Evolutionary conservation across 305 asterid genomes (phyloP).

Genomic region (Fraxinus sp.): DNA sequence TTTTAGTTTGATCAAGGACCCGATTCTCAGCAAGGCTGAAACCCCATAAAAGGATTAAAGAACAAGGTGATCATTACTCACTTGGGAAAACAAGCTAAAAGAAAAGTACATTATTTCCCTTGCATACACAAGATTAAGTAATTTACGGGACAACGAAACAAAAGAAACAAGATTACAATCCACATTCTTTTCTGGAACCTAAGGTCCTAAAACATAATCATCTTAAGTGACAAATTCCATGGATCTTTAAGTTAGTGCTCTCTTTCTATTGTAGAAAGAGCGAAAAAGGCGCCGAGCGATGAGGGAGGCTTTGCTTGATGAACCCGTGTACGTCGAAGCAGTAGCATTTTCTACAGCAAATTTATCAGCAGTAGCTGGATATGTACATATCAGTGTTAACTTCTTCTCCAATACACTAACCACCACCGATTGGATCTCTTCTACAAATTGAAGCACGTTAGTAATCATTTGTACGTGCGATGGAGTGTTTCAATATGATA

Average conservation of each 20-base stretch:
- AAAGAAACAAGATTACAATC: neutral
- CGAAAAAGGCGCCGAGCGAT: slow-evolving; percentile 37
- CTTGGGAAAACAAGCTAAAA: neutral
- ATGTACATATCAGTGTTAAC: slow-evolving; percentile 53
- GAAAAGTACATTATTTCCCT: neutral
- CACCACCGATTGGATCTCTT: slow-evolving; percentile 66
- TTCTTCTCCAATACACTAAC: slow-evolving; percentile 66
- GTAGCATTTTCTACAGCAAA: slow-evolving; percentile 12
- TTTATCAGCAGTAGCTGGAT: slow-evolving; percentile 20
- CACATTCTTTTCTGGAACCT: neutral
- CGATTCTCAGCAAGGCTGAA: neutral
- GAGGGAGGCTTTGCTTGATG: slow-evolving; percentile 36
- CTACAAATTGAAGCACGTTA: slow-evolving; percentile 30
- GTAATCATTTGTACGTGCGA: neutral
- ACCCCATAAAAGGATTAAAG: neutral
- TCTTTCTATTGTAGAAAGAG: slow-evolving; percentile 32
- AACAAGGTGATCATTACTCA: neutral
- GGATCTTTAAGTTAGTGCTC: neutral
- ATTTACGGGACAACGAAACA: neutral
- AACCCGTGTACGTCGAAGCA: slow-evolving; percentile 25
- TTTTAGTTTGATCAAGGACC: neutral
- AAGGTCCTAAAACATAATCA: neutral
- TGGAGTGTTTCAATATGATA: neutral
- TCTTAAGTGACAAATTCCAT: neutral
- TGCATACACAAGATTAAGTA: neutral